phyloP scores from a whole-genome alignment of 2,329 filamentous ascomycete genomes.

The Fusarium globosum region DNA sequence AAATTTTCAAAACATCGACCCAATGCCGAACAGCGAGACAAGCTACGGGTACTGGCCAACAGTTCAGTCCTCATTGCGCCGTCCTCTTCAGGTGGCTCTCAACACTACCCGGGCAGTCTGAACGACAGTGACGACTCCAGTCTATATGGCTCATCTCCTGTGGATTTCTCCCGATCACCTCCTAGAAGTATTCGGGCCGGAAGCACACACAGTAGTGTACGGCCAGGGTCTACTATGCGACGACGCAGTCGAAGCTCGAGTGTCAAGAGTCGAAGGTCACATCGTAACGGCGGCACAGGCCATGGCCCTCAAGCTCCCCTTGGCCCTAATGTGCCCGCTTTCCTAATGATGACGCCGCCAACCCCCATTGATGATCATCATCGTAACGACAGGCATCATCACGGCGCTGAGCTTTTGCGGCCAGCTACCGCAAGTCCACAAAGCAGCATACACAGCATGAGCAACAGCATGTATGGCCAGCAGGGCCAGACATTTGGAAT shows the following conservation, averaged over 20 bases:
- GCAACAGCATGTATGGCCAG: conserved; percentile 34
- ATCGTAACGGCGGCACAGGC: conserved; percentile 49
- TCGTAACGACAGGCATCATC: conserved; percentile 32
- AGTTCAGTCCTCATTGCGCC: conserved; percentile 73
- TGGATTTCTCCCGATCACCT: conserved; percentile 70
- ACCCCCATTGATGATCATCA: conserved; percentile 52
- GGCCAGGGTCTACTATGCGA: conserved; percentile 52
- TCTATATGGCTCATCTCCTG: conserved; percentile 62
- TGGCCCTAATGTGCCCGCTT: conserved; percentile 51
- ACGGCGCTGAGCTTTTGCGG: conserved; percentile 48
- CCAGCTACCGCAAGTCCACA: conserved; percentile 49
- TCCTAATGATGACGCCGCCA: conserved; percentile 60
- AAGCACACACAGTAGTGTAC: conserved; percentile 61
- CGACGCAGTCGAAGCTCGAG: conserved; percentile 66
- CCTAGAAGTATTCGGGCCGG: conserved; percentile 63
- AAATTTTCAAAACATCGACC: conserved; percentile 93
- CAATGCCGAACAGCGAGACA: conserved; percentile 79
- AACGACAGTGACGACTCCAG: conserved; percentile 69
- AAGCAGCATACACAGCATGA: conserved; percentile 35
- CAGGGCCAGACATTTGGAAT: conserved; percentile 8
- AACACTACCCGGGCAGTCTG: conserved; percentile 55
- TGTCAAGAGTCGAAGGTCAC: conserved; percentile 59
- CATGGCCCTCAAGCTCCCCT: conserved; percentile 30
- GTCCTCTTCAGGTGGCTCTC: conserved; percentile 52
- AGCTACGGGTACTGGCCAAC: conserved; percentile 85